Evolutionary conservation across 2,329 filamentous ascomycete genomes (phyloP), one percentile per base, ranked within the genome.

Genomic region (Alternaria gansuensis): DNA sequence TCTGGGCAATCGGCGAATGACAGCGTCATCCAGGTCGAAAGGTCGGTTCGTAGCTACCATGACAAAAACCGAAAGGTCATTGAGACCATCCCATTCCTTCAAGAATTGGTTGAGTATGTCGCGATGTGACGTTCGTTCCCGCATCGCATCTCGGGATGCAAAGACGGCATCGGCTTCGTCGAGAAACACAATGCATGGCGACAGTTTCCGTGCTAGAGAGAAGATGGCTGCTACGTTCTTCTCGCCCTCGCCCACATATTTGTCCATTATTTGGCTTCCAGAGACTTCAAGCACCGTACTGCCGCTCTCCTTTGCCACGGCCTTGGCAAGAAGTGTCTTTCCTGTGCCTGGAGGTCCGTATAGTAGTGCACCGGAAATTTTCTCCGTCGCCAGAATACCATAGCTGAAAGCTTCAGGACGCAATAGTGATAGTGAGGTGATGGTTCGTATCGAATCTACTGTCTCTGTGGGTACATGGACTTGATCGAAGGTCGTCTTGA

Each of bases 41-140:
- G 95, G 95, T 9, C 94, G 85, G 77, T 99, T 98, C 8, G 93
- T 98, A 28, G 95, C 94, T 0, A 98, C 93, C 93, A 99, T 97
- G 77, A 99, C 94, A 76, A 99, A 98, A 3, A 94, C 92, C 17
- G 90, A 90, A 45, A 88, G 85, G 58, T 88, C 83, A 68, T 91
- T 90, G 82, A 98, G 89, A 10, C 95, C 95, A 69, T 98, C 95
- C 95, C 94, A 98, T 76, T 98, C 94, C 53, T 93, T 90, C 49
- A 99, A 82, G 77, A 98, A 98, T 78, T 99, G 94, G 73, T 97
- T 99, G 77, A 98, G 93, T 54, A 95, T 89, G 75, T 97, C 94
- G 49, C 93, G 87, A 68, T 96, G 91, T 2, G 86, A 88, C 5
- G 87, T 86, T 29, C 91, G 84, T 67, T 87, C 88, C 59, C 85